Percentiles rank a stretch among this genome's conserved stretches.
phyloP scores from a whole-genome alignment of 768 basidiomycete genomes.

The Leccinum rimulosum region DNA sequence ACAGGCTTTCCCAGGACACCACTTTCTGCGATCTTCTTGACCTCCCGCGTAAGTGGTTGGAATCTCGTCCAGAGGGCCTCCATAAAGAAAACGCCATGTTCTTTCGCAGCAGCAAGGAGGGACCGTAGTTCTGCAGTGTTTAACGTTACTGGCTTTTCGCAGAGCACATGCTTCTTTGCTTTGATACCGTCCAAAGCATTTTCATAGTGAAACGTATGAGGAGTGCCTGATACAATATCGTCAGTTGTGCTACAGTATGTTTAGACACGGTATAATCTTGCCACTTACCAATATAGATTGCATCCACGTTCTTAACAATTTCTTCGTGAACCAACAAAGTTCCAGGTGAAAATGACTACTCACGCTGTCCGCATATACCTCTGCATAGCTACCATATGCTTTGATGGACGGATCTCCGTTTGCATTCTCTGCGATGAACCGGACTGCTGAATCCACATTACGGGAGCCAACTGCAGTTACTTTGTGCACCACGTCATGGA shows the following conservation, averaged over 20 bases:
- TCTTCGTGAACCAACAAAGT: not conserved
- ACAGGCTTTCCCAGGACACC: slow-evolving; percentile 67
- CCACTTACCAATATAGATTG: slow-evolving; percentile 65
- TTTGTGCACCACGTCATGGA: slow-evolving; percentile 65
- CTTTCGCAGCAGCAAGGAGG: slow-evolving; percentile 70
- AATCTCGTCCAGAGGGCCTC: slow-evolving; percentile 90
- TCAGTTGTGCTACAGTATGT: slow-evolving; percentile 3
- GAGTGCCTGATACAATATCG: slow-evolving; percentile 55
- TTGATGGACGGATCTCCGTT: slow-evolving; percentile 53
- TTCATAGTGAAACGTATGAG: slow-evolving; percentile 79
- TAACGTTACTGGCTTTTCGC: slow-evolving; percentile 85
- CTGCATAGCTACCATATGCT: slow-evolving; percentile 70
- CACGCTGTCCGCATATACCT: slow-evolving; percentile 70
- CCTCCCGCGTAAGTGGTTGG: slow-evolving; percentile 63
- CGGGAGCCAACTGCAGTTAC: slow-evolving; percentile 79
- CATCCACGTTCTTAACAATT: slow-evolving; percentile 61
- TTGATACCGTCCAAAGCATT: slow-evolving; percentile 74
- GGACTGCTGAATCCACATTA: slow-evolving; percentile 59
- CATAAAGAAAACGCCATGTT: slow-evolving; percentile 85
- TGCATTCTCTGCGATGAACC: slow-evolving; percentile 59
- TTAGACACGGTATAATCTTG: not conserved
- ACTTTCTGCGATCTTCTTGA: slow-evolving; percentile 60
- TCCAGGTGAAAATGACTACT: slow-evolving; percentile 17
- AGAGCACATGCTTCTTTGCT: slow-evolving; percentile 81
- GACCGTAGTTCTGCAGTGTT: slow-evolving; percentile 75